Percentiles rank a stretch among this genome's conserved stretches.
Conservation (phyloP, 352 stramenopile species). For the Globisporangium sylvaticum region DNA sequence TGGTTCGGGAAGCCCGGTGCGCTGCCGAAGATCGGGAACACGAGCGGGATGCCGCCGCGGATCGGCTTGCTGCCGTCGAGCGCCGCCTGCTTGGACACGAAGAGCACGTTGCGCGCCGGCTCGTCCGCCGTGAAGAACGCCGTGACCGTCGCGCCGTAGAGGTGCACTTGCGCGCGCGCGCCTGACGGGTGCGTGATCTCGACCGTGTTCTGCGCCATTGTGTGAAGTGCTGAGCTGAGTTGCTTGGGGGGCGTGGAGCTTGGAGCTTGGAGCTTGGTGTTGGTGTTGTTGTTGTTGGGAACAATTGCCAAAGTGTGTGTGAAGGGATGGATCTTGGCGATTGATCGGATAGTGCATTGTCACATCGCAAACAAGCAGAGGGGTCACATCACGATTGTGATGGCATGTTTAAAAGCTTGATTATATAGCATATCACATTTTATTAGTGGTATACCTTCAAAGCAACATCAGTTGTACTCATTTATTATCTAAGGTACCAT, state of each 20-base stretch:
- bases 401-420: too few species aligned
- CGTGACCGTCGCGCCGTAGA: constrained; percentile 92
- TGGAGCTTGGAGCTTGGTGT: background rate
- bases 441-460: too few species aligned
- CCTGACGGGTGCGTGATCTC: constrained; percentile 64
- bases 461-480: too few species aligned
- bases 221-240: background rate
- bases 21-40: constrained; percentile 95
- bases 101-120: constrained; percentile 86
- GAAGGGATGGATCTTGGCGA: background rate
- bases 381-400: background rate
- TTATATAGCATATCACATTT: too few species aligned
- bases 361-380: constrained; percentile 1
- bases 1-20: constrained; percentile 89
- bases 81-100: constrained; percentile 86
- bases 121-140: constrained; percentile 73
- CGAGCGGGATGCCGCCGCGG: constrained; percentile 93
- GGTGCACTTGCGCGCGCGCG: constrained; percentile 71
- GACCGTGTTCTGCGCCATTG: constrained; percentile 18
- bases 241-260: background rate
- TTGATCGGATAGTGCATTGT: background rate
- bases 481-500: too few species aligned
- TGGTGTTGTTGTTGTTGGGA: background rate
- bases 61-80: constrained; percentile 93
- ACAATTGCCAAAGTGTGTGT: background rate